Conservation (phyloP, 1,284 basidiomycete species). For the Ustanciosporium gigantosporum region DNA sequence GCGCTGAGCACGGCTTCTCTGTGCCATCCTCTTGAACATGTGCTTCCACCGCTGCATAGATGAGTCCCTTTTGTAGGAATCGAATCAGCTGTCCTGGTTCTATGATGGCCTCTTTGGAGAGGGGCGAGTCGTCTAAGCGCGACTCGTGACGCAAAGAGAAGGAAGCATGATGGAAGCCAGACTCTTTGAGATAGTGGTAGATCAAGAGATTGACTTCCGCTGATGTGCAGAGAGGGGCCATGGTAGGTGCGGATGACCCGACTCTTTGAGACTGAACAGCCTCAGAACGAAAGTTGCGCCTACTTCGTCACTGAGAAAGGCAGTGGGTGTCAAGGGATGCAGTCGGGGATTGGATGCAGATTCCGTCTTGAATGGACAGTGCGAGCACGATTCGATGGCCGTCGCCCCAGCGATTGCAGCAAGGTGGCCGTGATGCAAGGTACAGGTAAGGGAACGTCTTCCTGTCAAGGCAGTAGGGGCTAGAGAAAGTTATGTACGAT, state of each 20-base stretch:
- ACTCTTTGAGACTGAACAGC: not conserved
- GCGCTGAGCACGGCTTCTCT: constrained; percentile 51
- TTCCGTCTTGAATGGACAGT: too few species aligned
- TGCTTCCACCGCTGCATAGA: constrained; percentile 56
- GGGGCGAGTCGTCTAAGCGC: constrained; percentile 54
- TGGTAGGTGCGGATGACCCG: constrained; percentile 5
- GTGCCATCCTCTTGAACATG: constrained; percentile 49
- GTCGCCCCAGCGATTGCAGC: too few species aligned
- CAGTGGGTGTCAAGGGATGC: too few species aligned
- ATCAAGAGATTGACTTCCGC: constrained; percentile 58
- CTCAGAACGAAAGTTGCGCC: too few species aligned
- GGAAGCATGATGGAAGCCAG: constrained; percentile 52
- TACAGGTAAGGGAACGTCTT: too few species aligned
- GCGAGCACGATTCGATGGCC: too few species aligned
- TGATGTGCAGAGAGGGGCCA: constrained; percentile 51
- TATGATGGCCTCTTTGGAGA: constrained; percentile 53
- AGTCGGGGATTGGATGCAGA: too few species aligned
- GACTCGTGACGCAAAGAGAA: constrained; percentile 57
- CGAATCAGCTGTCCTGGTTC: constrained; percentile 55
- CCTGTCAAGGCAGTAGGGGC: too few species aligned
- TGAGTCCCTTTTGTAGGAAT: constrained; percentile 55
- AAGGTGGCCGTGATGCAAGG: too few species aligned
- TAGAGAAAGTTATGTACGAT: too few species aligned
- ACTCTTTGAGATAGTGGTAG: constrained; percentile 61
- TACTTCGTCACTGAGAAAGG: too few species aligned